Evolutionary conservation across 768 basidiomycete genomes (phyloP), one percentile per base, ranked within the genome.

Genomic region (Harrya chromipes): DNA sequence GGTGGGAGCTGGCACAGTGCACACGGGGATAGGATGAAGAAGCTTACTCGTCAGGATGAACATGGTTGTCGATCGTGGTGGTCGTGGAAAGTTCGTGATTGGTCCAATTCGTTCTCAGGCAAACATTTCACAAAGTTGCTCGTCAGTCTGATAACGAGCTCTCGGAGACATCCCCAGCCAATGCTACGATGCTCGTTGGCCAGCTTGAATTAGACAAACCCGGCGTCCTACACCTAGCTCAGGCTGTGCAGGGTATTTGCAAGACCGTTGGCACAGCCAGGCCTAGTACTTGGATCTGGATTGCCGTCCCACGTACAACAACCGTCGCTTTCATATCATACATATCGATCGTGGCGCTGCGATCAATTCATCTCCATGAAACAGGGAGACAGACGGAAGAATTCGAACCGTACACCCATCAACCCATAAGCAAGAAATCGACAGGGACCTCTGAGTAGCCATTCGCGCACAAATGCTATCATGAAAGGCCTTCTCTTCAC

Each of bases 301-400:
- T 33, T 33, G 33, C 33, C 33, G 33, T 33, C 33, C 33, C 33
- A 33, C 33, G 33, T 6, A 33, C 33, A 33, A 33, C 33, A 33
- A 14, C 33, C 29, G 33, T 33, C 14, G 14, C 33, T 33, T 33
- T 33, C 33, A 33, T 33, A 33, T 33, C 33, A 33, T 33, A 33
- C 57, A 44, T 45, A 31, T 39, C 10, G 41, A 27, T n/a, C n/a
- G n/a, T 36, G 36, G 41, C 41, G 27, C 50, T 49, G 35, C 26
- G 24, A 40, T 44, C 50, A 40, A 24, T 61, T 63, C 60, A 63
- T 62, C 47, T 53, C 24, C 43, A 21, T 55, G 61, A 64, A 59
- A 62, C 63, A 52, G 40, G 43, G 43, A 35, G 39, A 46, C 42
- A n/a, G 40, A 33, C 47, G 29, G 51, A 44, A 48, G 53, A 64